Evolutionary conservation across 2,329 filamentous ascomycete genomes (phyloP), one percentile per base, ranked within the genome.

Genomic region (Fonsecaea monophora): DNA sequence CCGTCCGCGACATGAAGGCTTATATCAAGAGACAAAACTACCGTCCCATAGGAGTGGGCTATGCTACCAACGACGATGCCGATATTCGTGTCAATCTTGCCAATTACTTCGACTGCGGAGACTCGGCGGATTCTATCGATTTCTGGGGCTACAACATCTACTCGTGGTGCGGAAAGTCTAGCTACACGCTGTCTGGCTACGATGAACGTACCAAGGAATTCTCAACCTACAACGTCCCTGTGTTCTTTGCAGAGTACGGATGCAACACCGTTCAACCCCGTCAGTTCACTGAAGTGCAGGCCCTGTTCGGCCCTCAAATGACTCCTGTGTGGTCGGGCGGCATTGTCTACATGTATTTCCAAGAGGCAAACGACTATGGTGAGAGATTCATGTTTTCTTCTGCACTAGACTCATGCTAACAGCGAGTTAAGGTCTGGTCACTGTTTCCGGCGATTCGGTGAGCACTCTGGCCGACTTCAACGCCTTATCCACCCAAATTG

Each of bases 91-190:
- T 85, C 71, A 84, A 92, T 75, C 88, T 98, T 76, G 92, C 92
- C 73, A 83, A 92, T 77, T 99, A 96, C 86, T 97, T 99, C 83
- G 94, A 97, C 85, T 99, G 95, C 77, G 92, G 94, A 64, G 79
- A 87, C 68, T 77, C 83, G 38, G 82, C 83, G 8, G 80, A 81
- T 76, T 79, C 90, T 68, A 97, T 98, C 72, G 95, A 99, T 81
- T 98, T 96, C 85, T 99, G 94, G 92, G 95, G 95, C 67, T 98
- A 98, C 90, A 99, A 99, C 86, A 97, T 98, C 82, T 99, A 99
- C 86, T 96, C 94, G 61, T 99, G 95, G 95, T 99, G 95, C 79
- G 95, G 94, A 73, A 80, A 94, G 73, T 96, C 92, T 76, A 87
- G 84, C 75, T 95, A 90, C 82, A 76, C 84, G 40, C 77, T 84